Conservation (phyloP, 2,329 filamentous ascomycete genomes). For the Phialophora tarda region DNA sequence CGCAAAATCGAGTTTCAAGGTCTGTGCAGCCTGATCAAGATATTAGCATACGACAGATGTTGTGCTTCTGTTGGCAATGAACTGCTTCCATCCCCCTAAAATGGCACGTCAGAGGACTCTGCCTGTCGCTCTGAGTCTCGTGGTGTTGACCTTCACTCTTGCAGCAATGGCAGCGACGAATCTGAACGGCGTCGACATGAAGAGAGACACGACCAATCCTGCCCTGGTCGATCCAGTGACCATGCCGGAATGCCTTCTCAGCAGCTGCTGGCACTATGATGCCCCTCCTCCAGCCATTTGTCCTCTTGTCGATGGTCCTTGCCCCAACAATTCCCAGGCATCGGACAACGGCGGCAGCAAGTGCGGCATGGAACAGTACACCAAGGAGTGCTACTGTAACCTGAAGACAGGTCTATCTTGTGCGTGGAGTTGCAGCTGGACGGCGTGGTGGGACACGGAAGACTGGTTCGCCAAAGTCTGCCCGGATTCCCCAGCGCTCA, state of each 20-base stretch:
- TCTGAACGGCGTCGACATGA: neutral
- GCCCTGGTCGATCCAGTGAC: constrained; percentile 1
- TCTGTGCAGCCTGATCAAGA: too few relatives aligned
- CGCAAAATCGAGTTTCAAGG: too few relatives aligned
- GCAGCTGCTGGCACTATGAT: neutral
- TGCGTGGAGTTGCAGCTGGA: neutral
- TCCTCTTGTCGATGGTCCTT: neutral
- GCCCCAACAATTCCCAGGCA: neutral
- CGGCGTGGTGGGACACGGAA: constrained; percentile 1
- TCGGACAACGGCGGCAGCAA: constrained; percentile 1
- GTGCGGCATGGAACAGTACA: neutral
- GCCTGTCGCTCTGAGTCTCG: too few relatives aligned
- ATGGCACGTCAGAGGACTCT: too few relatives aligned
- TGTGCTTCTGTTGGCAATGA: too few relatives aligned
- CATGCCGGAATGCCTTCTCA: neutral
- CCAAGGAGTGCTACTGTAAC: constrained; percentile 9
- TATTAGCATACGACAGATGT: too few relatives aligned
- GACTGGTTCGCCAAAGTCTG: constrained; percentile 3
- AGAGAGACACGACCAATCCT: neutral
- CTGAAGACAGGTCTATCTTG: constrained; percentile 1
- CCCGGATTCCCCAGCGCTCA: constrained; percentile 1
- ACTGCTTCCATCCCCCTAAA: too few relatives aligned
- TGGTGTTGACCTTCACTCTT: neutral
- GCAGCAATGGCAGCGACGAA: neutral
- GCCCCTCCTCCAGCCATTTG: neutral